Evolutionary conservation across 176 grass and related monocot species (phyloP), one percentile per base, ranked within the genome.

Genomic region (Carex kokanica): DNA sequence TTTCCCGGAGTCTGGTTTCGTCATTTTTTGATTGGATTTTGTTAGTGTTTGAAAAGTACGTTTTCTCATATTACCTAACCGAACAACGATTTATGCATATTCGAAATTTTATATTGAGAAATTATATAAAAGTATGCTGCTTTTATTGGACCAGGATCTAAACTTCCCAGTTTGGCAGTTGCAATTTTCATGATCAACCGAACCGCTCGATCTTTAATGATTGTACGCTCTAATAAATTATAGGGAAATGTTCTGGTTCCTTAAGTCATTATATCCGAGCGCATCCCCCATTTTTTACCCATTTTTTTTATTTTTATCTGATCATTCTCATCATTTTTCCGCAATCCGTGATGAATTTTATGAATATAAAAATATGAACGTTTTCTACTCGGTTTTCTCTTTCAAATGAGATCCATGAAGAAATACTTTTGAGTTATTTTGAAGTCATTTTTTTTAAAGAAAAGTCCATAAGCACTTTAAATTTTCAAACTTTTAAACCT

Each of bases 91-190:
- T 67, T 73, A 21, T 21, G 14, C 29, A 23, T 18, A 68, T 73
- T 20, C 7, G n/a, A 6, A 4, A 73, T 47, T 11, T 21, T 6
- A 72, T 72, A 72, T 21, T 18, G 41, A 73, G 38, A 73, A 47
- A 47, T 47, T 73, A 73, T 45, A 49, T 21, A 49, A 49, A 73
- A 47, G 4, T 73, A 73, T 24, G n/a, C 36, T 23, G 43, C 6
- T 71, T 73, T 45, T 72, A 24, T 73, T 51, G 10, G 14, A 51
- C 1, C 69, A 49, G 18, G 3, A 73, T 8, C n/a, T 49, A 51
- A 47, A 49, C 11, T 73, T 73, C 69, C 8, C 69, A 73, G 69
- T 51, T 73, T 25, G 41, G 69, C 69, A 47, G 41, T 73, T 73
- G 20, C n/a, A 4, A 73, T 51, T 43, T 69, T 5, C 51, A 73